Base-by-base conservation (phyloP, 2,329 filamentous ascomycete genomes). In the Septoria linicola region DNA sequence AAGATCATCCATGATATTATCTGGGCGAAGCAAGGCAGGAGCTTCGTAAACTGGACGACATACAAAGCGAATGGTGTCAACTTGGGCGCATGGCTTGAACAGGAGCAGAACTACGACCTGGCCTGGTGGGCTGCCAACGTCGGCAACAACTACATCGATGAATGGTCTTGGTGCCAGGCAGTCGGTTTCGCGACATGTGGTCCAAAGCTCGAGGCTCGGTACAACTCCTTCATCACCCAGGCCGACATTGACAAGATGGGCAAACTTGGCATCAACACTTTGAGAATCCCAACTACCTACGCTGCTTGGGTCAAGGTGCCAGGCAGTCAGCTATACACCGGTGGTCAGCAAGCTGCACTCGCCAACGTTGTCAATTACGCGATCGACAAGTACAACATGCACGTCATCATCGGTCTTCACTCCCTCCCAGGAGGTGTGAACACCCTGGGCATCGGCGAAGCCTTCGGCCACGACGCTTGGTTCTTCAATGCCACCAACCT, bases 241-340 rank as follows among this genome's bases (percentile, higher is more conserved):
- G 44, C 54, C 1, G 59, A 63, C 23, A 69, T 72, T 43, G 69
- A 71, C 49, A 61, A 62, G 42, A 55, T 70, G 11, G 70, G 65
- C 8, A 56, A 59, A 11, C 56, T 57, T 2, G 65, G 64, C 8
- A 58, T 72, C 25, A 68, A 67, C 37, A 59, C 64, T 3, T 61
- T 71, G 11, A 61, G 68, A 4, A 71, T 72, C 16, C 68, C 70
- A 1, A 69, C 65, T 1, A 66, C 65, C 5, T 72, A 71, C 39
- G 66, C 69, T 1, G 67, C 67, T 3, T 72, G 68, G 69, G 51
- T 70, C 41, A 60, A 66, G 13, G 61, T 70, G 7, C 68, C 68
- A 6, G 67, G 68, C 2, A 62, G 57, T 4, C 45, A 64, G 21
- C 55, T 70, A 16, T 69, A 72, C 55, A 52, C 47, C 27, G 69